Conservation (phyloP, 2,329 filamentous ascomycete genomes). For the Alternaria panax region DNA sequence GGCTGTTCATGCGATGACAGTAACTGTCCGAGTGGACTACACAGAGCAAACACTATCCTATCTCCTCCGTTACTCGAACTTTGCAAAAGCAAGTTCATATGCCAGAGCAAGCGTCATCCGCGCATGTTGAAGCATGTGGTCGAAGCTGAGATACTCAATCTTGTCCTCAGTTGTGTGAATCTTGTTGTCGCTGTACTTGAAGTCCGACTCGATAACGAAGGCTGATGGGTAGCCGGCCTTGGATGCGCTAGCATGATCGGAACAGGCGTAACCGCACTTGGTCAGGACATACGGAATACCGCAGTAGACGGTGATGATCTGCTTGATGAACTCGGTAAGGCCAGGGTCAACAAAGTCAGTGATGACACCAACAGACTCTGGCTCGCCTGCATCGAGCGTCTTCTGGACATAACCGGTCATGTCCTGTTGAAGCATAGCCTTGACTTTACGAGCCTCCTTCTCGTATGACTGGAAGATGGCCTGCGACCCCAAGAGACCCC, state of each 20-base stretch:
- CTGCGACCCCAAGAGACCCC: slow-evolving; percentile 84
- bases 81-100: slow-evolving; percentile 82
- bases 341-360: slow-evolving; percentile 86
- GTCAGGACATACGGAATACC: slow-evolving; percentile 86
- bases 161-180: slow-evolving; percentile 75
- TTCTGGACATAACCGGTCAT: slow-evolving; percentile 86
- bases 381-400: slow-evolving; percentile 80
- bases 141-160: slow-evolving; percentile 77
- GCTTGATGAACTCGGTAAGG: slow-evolving; percentile 89
- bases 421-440: slow-evolving; percentile 98
- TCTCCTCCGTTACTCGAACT: slow-evolving; percentile 60
- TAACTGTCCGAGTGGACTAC: background rate
- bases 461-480: slow-evolving; percentile 87
- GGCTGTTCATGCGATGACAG: background rate
- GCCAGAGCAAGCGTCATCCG: slow-evolving; percentile 82
- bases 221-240: slow-evolving; percentile 78
- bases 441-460: slow-evolving; percentile 75
- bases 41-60: background rate
- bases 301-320: slow-evolving; percentile 86
- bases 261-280: slow-evolving; percentile 87
- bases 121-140: slow-evolving; percentile 92
- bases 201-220: slow-evolving; percentile 78
- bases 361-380: slow-evolving; percentile 89
- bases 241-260: slow-evolving; percentile 75
- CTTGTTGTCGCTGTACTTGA: slow-evolving; percentile 69